Conservation (phyloP, 768 basidiomycete genomes). For the Trametopsis cervina region DNA sequence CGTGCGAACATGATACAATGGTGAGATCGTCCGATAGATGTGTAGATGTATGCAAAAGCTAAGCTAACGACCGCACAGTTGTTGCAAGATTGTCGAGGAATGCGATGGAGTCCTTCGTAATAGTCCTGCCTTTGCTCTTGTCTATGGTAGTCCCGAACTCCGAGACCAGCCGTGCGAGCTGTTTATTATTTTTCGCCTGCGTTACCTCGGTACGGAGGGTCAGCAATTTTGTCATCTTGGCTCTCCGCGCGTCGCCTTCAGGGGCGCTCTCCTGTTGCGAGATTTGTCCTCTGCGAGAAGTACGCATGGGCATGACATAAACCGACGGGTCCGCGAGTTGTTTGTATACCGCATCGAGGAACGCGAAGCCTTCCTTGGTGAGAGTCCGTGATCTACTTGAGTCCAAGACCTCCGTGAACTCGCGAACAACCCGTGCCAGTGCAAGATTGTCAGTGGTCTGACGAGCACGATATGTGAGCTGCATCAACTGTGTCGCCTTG, state of each 20-base stretch:
- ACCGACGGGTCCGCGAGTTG: slow-evolving; percentile 66
- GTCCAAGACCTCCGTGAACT: slow-evolving; percentile 58
- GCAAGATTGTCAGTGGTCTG: slow-evolving; percentile 46
- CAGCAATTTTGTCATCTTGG: slow-evolving; percentile 55
- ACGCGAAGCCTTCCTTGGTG: slow-evolving; percentile 64
- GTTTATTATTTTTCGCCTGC: slow-evolving; percentile 42
- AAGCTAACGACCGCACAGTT: neutral
- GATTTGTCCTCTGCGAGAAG: slow-evolving; percentile 22
- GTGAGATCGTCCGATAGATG: neutral
- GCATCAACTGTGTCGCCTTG: slow-evolving; percentile 49
- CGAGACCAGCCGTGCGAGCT: slow-evolving; percentile 56
- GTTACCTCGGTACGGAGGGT: slow-evolving; percentile 49
- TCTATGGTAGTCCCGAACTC: slow-evolving; percentile 69
- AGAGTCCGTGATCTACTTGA: slow-evolving; percentile 58
- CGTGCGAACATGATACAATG: too few relatives aligned
- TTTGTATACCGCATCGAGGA: slow-evolving; percentile 64
- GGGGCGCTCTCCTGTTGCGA: slow-evolving; percentile 32
- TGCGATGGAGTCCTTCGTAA: slow-evolving; percentile 72
- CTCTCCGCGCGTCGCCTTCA: slow-evolving; percentile 34
- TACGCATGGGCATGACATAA: slow-evolving; percentile 48
- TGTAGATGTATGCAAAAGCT: neutral
- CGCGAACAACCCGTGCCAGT: slow-evolving; percentile 47
- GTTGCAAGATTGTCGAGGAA: slow-evolving; percentile 56
- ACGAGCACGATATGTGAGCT: slow-evolving; percentile 36
- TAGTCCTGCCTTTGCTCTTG: slow-evolving; percentile 57